Percentiles rank a stretch among this genome's conserved stretches.
These are phyloP conservation scores for Fusarium haematococcum DNA, from an alignment of 2,329 filamentous ascomycete genomes.

Conservation along the genomic window DNA sequence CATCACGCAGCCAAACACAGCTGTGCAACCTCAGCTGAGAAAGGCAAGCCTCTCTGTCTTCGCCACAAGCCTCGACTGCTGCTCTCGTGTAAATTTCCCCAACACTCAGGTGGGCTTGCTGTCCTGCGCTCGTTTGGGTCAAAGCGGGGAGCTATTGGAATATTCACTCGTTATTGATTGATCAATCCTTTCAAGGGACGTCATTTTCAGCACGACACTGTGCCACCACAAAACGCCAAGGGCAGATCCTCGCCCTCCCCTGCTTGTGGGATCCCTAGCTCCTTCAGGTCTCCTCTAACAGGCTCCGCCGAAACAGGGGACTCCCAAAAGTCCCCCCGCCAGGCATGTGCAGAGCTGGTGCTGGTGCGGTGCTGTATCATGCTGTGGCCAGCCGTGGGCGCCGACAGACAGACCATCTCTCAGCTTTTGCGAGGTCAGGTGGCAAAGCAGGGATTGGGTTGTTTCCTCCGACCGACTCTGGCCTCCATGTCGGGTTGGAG, in stretches of 20 bases:
- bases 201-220: background rate
- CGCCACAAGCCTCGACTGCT: background rate
- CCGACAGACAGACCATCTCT: slow-evolving; percentile 29
- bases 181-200: background rate
- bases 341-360: slow-evolving; percentile 1
- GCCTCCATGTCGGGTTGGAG: background rate
- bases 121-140: background rate
- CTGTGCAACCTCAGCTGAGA: slow-evolving; percentile 15
- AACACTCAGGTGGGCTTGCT: background rate
- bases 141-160: background rate
- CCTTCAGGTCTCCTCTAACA: background rate
- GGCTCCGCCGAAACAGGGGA: slow-evolving; percentile 14
- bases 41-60: slow-evolving; percentile 2
- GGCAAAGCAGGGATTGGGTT: slow-evolving; percentile 16
- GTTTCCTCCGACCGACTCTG: background rate
- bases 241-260: slow-evolving; percentile 28
- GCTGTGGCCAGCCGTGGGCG: slow-evolving; percentile 1
- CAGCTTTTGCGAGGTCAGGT: slow-evolving; percentile 23
- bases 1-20: slow-evolving; percentile 2
- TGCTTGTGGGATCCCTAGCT: slow-evolving; percentile 21
- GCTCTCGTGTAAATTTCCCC: background rate
- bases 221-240: slow-evolving; percentile 23
- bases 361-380: background rate
- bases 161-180: background rate
- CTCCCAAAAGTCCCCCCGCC: slow-evolving; percentile 11